Evolutionary conservation across 2,329 filamentous ascomycete genomes (phyloP), one percentile per base, ranked within the genome.

Genomic region (Aspergillus flavus): DNA sequence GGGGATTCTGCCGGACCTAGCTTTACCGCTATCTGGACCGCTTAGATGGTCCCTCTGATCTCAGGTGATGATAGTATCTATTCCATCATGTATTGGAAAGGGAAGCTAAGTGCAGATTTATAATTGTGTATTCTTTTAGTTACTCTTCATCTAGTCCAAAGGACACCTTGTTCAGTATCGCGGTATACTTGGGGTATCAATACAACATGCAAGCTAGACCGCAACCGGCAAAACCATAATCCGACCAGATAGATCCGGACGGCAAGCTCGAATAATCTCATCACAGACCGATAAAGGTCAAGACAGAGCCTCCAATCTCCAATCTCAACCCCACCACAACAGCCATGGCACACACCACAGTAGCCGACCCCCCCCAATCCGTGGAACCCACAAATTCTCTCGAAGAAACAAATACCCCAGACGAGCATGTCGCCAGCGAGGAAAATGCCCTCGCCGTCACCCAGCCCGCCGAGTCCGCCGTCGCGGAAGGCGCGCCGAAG

Each of bases 311-410:
- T 34, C 46, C 46, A 48, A 34, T 58, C 12, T 21, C 52, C 34
- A 50, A 48, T 16, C 14, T 28, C 7, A 14, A 50, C 34, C 34
- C 36, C 26, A 32, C 34, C 54, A 57, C 43, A 55, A 28, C 54
- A 61, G 65, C 45, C 62, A 77, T 77, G 75, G 71, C 73, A 41
- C 72, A 76, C 46, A 69, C 69, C 61, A 63, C 66, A 48, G 62
- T 71, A 14, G 63, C 64, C 39, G 68, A 72, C 36, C 53, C 76
- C 1, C 79, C 83, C 7, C 75, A 81, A 0, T 81, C 83, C 62
- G 78, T 83, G 69, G 84, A 84, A 50, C 82, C 83, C 50, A 85
- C 41, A 4, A 28, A 34, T 21, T 34, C 16, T 11, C 53, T 55
- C 4, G 46, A 61, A 32, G 46, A 45, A 21, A 12, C 54, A 26